Percentiles rank a stretch among this genome's conserved stretches.
Conservation (phyloP, 164 flowering plant genomes). For the Tetracentron sinense region DNA sequence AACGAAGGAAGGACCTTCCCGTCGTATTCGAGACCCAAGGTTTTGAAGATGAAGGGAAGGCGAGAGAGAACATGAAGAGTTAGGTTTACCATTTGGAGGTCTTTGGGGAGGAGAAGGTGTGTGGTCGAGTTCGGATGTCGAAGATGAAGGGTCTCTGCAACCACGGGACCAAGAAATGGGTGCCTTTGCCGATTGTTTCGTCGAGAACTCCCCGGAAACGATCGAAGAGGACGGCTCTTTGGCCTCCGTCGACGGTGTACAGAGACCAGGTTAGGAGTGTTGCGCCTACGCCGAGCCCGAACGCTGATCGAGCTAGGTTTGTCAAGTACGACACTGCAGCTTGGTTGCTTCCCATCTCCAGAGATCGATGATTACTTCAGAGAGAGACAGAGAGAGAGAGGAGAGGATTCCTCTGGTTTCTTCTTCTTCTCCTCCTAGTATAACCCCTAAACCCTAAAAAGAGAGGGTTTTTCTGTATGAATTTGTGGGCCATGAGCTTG, state of each 20-base stretch:
- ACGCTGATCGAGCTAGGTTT: constrained; percentile 60
- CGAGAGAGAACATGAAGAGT: constrained; percentile 72
- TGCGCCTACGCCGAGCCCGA: constrained; percentile 57
- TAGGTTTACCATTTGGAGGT: constrained; percentile 86
- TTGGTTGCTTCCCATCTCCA: constrained; percentile 43
- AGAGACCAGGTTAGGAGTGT: constrained; percentile 49
- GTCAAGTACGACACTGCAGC: constrained; percentile 57
- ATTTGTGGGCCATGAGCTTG: too few species aligned
- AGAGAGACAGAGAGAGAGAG: neutral
- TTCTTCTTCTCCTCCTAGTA: neutral
- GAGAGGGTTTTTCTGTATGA: neutral
- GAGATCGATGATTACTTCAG: constrained; percentile 1
- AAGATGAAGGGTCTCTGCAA: constrained; percentile 76
- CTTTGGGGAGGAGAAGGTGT: constrained; percentile 81
- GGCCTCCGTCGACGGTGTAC: constrained; percentile 68
- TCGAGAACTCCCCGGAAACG: constrained; percentile 76
- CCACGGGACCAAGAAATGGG: constrained; percentile 79
- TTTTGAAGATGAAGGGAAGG: constrained; percentile 62
- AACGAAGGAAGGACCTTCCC: constrained; percentile 89
- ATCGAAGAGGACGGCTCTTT: constrained; percentile 61
- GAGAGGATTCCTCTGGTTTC: neutral
- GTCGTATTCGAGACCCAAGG: constrained; percentile 78
- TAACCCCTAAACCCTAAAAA: neutral
- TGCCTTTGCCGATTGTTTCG: constrained; percentile 70
- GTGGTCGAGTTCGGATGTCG: constrained; percentile 84